Evolutionary conservation across 2,329 filamentous ascomycete species (phyloP).

Genomic region (Chaetomium globosum): DNA sequence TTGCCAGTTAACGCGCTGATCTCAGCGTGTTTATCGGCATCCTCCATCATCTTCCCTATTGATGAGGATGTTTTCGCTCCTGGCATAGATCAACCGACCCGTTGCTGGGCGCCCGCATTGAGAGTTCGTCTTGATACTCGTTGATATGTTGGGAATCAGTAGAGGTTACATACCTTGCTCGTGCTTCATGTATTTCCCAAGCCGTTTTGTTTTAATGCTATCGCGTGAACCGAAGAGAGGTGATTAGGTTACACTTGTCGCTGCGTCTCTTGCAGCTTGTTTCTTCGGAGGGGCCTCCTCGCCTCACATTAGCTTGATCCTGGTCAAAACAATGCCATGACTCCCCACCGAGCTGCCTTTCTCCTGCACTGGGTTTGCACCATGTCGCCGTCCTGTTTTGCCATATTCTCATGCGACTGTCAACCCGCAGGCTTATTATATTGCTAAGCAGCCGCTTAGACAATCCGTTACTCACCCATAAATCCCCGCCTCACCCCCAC

Average conservation of each 20-base stretch:
- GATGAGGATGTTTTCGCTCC: slow-evolving; percentile 58
- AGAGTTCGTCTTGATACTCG: slow-evolving; percentile 59
- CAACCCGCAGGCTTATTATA: slow-evolving; percentile 1
- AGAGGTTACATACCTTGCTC: slow-evolving; percentile 55
- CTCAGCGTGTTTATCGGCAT: slow-evolving; percentile 51
- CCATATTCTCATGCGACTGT: neutral
- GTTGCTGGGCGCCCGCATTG: slow-evolving; percentile 61
- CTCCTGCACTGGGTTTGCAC: too few species aligned
- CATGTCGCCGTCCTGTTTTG: neutral
- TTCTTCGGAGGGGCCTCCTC: neutral
- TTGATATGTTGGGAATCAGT: slow-evolving; percentile 61
- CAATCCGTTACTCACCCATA: neutral
- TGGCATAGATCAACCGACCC: slow-evolving; percentile 58
- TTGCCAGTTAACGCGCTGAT: slow-evolving; percentile 37
- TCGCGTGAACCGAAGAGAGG: neutral
- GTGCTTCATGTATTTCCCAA: neutral
- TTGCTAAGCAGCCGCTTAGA: neutral
- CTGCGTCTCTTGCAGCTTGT: neutral
- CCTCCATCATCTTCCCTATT: slow-evolving; percentile 49
- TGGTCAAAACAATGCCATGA: neutral
- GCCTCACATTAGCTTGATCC: too few species aligned
- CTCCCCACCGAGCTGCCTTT: too few species aligned
- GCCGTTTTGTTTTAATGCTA: neutral
- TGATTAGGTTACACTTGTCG: neutral
- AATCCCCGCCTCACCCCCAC: neutral